phyloP scores from a whole-genome alignment of 2,329 filamentous ascomycete genomes.

The Diaporthe capsici region DNA sequence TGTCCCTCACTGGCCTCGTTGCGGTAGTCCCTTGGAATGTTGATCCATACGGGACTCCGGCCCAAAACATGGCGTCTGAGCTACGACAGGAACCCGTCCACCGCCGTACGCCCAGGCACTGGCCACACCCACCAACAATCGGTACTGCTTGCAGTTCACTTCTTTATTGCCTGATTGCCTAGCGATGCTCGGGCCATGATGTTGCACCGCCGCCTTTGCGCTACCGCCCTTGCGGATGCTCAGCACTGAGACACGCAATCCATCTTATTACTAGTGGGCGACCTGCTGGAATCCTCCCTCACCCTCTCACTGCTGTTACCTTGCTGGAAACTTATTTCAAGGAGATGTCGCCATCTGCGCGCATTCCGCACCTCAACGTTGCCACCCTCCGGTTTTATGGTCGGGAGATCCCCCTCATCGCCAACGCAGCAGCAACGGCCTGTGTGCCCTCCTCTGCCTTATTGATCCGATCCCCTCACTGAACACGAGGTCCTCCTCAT shows the following conservation, averaged over 20 bases:
- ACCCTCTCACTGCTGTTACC: constrained; percentile 18
- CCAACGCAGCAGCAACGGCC: constrained; percentile 16
- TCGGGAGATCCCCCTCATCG: constrained; percentile 21
- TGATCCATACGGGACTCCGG: constrained; percentile 32
- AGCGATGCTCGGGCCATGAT: constrained; percentile 29
- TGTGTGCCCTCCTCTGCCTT: neutral
- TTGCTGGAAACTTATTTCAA: constrained; percentile 33
- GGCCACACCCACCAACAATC: neutral
- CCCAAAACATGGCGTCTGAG: constrained; percentile 27
- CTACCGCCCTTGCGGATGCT: constrained; percentile 23
- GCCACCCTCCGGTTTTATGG: constrained; percentile 21
- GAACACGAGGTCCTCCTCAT: constrained; percentile 27
- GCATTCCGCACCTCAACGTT: constrained; percentile 26
- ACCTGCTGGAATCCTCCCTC: constrained; percentile 14
- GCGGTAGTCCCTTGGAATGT: constrained; percentile 24
- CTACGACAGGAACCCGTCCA: constrained; percentile 34
- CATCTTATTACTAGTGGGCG: constrained; percentile 10
- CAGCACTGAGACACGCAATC: constrained; percentile 29
- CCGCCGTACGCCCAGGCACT: neutral
- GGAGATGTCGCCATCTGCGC: constrained; percentile 31
- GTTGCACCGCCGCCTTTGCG: constrained; percentile 28
- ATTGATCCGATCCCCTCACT: neutral
- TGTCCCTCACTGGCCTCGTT: constrained; percentile 12
- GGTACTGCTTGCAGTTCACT: neutral
- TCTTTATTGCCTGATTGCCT: constrained; percentile 1